Conservation (phyloP, 257 asterid species). For the Ocimum tenuiflorum region DNA sequence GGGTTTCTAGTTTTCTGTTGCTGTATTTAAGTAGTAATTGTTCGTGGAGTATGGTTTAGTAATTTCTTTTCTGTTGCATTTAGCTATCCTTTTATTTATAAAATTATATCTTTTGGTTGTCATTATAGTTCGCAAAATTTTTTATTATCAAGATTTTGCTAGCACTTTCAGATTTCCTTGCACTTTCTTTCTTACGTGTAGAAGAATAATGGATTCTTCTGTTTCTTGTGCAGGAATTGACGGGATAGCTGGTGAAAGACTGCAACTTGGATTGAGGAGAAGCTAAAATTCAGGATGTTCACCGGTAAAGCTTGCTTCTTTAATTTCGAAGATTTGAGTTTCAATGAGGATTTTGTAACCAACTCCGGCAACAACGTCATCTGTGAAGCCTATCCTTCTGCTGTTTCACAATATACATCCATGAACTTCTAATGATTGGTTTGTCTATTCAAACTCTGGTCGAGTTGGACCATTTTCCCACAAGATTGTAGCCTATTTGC, state of each 20-base stretch:
- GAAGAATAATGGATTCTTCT: slow-evolving; percentile 17
- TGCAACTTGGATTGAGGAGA: slow-evolving; percentile 9
- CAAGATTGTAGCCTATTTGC: slow-evolving; percentile 14
- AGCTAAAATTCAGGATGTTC: slow-evolving; percentile 24
- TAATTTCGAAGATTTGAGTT: slow-evolving; percentile 11
- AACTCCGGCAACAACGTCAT: slow-evolving; percentile 14
- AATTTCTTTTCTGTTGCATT: background rate
- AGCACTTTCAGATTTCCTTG: background rate
- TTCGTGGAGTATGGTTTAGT: background rate
- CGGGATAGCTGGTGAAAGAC: slow-evolving; percentile 18
- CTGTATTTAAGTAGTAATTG: background rate
- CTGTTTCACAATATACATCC: slow-evolving; percentile 19
- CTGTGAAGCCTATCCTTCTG: slow-evolving; percentile 15
- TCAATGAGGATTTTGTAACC: slow-evolving; percentile 16
- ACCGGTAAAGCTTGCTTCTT: slow-evolving; percentile 15
- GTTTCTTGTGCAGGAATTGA: slow-evolving; percentile 30
- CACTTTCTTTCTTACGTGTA: background rate
- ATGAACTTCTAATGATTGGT: slow-evolving; percentile 16
- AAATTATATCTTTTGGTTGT: background rate
- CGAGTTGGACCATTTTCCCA: background rate
- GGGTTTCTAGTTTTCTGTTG: background rate
- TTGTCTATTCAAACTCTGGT: slow-evolving; percentile 2
- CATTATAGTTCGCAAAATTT: background rate
- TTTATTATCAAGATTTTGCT: background rate
- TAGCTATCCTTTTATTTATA: background rate